Conservation (phyloP, 1,284 basidiomycete genomes). For the Trichosporon sp. region DNA sequence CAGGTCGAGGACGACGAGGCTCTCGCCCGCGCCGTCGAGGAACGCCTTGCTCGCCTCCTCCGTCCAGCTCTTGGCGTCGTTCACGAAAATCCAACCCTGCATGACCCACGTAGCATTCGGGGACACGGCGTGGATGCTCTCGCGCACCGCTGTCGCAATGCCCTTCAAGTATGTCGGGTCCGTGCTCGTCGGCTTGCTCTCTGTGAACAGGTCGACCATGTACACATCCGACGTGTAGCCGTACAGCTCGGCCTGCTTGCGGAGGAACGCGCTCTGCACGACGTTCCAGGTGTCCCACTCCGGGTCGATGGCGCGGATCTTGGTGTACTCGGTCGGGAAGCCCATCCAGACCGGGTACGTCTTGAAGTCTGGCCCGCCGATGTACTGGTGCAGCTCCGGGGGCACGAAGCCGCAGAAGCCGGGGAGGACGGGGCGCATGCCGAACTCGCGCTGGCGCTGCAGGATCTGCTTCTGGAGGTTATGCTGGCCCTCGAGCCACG, state of each 20-base stretch:
- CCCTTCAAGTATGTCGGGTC: slow-evolving; percentile 47
- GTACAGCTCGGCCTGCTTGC: slow-evolving; percentile 51
- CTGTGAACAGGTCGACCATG: slow-evolving; percentile 55
- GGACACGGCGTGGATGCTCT: slow-evolving; percentile 50
- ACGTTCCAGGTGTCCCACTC: slow-evolving; percentile 50
- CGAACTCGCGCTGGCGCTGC: slow-evolving; percentile 52
- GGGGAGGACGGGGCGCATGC: slow-evolving; percentile 54
- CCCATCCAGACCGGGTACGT: slow-evolving; percentile 7
- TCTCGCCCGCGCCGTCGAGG: neutral
- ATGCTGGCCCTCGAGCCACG: slow-evolving; percentile 52
- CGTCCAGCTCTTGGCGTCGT: slow-evolving; percentile 48
- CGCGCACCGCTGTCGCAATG: slow-evolving; percentile 47
- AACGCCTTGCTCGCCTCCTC: slow-evolving; percentile 42
- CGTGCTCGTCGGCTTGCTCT: slow-evolving; percentile 50
- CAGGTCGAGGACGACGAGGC: slow-evolving; percentile 43
- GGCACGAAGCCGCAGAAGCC: slow-evolving; percentile 54
- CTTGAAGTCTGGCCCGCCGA: slow-evolving; percentile 51
- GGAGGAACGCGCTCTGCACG: slow-evolving; percentile 51
- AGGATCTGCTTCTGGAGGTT: slow-evolving; percentile 50
- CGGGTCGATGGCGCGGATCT: slow-evolving; percentile 52
- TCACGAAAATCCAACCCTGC: slow-evolving; percentile 53
- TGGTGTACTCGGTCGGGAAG: slow-evolving; percentile 32
- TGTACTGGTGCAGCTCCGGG: slow-evolving; percentile 37
- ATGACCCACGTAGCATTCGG: slow-evolving; percentile 52
- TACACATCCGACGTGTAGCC: slow-evolving; percentile 52